phyloP scores from a whole-genome alignment of 1,284 basidiomycete genomes.

The Boletus mariae region DNA sequence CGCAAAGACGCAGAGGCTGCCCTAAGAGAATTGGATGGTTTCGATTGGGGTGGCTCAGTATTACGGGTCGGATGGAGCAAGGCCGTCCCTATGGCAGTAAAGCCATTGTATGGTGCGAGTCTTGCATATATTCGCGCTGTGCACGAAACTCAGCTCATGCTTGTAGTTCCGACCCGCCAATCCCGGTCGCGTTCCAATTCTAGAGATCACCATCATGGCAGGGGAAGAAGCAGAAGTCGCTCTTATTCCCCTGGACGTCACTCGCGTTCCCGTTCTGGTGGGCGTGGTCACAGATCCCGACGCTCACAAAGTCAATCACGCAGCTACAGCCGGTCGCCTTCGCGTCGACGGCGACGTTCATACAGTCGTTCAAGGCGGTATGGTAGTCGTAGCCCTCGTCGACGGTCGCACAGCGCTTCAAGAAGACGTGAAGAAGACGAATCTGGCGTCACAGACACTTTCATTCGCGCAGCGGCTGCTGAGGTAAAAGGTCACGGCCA shows the following conservation, averaged over 20 bases:
- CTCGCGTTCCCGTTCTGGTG: slow-evolving; percentile 50
- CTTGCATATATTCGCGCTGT: slow-evolving; percentile 3
- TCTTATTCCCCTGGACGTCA: slow-evolving; percentile 41
- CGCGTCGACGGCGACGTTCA: slow-evolving; percentile 32
- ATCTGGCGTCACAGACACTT: slow-evolving; percentile 71
- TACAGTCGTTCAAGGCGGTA: slow-evolving; percentile 34
- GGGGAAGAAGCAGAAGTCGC: slow-evolving; percentile 35
- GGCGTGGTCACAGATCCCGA: slow-evolving; percentile 31
- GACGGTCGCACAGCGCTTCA: slow-evolving; percentile 36
- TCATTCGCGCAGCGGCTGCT: slow-evolving; percentile 80
- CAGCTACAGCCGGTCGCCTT: slow-evolving; percentile 43
- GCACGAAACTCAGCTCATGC: neutral
- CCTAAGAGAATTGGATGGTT: slow-evolving; percentile 83
- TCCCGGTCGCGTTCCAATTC: slow-evolving; percentile 35
- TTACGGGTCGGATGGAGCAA: slow-evolving; percentile 95
- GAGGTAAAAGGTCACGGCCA: slow-evolving; percentile 80
- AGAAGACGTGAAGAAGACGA: slow-evolving; percentile 40
- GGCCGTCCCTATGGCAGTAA: slow-evolving; percentile 79
- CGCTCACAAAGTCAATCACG: slow-evolving; percentile 44
- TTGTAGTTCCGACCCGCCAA: slow-evolving; percentile 32
- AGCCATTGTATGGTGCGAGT: slow-evolving; percentile 74
- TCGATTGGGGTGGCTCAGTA: slow-evolving; percentile 85
- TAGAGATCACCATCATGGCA: slow-evolving; percentile 19
- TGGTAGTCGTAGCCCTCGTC: slow-evolving; percentile 42
- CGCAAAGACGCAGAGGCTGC: slow-evolving; percentile 87